A percentile compares a stretch with the other conserved stretches of the same genome.
These are phyloP conservation scores for Elsinoe ampelina DNA, from an alignment of 2,329 filamentous ascomycete species.

Conservation along the genomic window DNA sequence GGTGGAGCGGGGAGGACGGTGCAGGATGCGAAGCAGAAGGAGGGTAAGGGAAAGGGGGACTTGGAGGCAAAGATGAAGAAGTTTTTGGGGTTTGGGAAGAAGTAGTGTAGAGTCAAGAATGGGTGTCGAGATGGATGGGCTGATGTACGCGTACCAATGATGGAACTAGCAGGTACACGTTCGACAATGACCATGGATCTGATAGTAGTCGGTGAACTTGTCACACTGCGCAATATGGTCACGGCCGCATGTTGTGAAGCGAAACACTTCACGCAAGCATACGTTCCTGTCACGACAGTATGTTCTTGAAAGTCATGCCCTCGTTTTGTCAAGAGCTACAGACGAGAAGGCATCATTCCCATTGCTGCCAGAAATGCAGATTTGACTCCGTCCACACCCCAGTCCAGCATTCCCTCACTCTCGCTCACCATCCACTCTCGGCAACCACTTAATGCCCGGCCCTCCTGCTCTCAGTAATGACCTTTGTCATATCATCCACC, in stretches of 20 bases:
- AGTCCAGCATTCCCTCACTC: neutral
- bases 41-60: slow-evolving; percentile 26
- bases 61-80: slow-evolving; percentile 50
- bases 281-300: neutral
- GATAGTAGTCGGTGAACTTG: neutral
- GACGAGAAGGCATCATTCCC: slow-evolving; percentile 10
- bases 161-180: neutral
- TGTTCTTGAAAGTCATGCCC: slow-evolving; percentile 8
- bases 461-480: slow-evolving; percentile 93
- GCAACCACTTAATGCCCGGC: slow-evolving; percentile 53
- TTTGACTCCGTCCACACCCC: slow-evolving; percentile 11
- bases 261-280: no score
- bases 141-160: neutral
- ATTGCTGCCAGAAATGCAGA: slow-evolving; percentile 11
- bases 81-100: slow-evolving; percentile 64
- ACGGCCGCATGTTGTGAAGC: no score
- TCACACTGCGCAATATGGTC: no score
- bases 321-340: slow-evolving; percentile 11
- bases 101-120: slow-evolving; percentile 33
- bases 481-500: slow-evolving; percentile 97
- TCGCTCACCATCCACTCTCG: neutral
- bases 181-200: neutral
- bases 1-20: slow-evolving; percentile 39
- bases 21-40: slow-evolving; percentile 37
- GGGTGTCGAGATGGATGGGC: neutral